A percentile compares a stretch with the other conserved stretches of the same genome.
Evolutionary conservation across 2,329 filamentous ascomycete species (phyloP).

Genomic region (Apiospora sp.): DNA sequence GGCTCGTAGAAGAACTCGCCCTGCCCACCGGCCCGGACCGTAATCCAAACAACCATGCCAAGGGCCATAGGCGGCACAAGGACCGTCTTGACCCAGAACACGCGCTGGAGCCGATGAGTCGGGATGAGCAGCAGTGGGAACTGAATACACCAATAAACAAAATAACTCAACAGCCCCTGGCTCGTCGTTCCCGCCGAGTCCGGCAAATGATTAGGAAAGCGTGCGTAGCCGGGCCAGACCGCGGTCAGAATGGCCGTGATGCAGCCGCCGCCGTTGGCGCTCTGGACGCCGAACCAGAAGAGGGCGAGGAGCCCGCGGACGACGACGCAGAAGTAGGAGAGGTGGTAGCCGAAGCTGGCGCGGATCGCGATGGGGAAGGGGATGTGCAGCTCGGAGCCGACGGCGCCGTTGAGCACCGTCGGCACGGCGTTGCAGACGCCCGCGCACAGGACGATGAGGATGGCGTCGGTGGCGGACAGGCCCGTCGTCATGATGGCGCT

Average conservation of each 20-base stretch:
- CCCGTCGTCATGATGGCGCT: constrained; percentile 42
- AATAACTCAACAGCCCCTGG: constrained; percentile 62
- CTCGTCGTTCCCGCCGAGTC: constrained; percentile 61
- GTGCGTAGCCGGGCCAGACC: constrained; percentile 63
- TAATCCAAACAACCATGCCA: constrained; percentile 64
- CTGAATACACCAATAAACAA: constrained; percentile 65
- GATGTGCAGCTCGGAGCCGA: constrained; percentile 43
- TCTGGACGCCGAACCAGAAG: constrained; percentile 58
- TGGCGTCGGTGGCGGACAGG: constrained; percentile 51
- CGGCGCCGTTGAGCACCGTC: constrained; percentile 52
- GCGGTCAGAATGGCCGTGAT: constrained; percentile 52
- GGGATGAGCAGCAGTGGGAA: constrained; percentile 63
- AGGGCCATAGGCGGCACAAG: constrained; percentile 60
- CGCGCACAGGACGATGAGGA: constrained; percentile 57
- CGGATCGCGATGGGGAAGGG: constrained; percentile 53
- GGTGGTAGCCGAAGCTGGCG: constrained; percentile 50
- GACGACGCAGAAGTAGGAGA: constrained; percentile 46
- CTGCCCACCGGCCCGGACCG: constrained; percentile 53
- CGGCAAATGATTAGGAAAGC: constrained; percentile 60
- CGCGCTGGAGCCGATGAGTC: constrained; percentile 58
- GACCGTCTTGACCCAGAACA: constrained; percentile 55
- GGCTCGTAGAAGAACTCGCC: constrained; percentile 54
- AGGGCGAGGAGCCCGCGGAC: constrained; percentile 52
- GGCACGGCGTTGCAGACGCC: constrained; percentile 55
- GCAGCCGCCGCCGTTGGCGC: constrained; percentile 66